Evolutionary conservation across 805 yeast species (phyloP).

Genomic region (Yarrowia yakushimensis): DNA sequence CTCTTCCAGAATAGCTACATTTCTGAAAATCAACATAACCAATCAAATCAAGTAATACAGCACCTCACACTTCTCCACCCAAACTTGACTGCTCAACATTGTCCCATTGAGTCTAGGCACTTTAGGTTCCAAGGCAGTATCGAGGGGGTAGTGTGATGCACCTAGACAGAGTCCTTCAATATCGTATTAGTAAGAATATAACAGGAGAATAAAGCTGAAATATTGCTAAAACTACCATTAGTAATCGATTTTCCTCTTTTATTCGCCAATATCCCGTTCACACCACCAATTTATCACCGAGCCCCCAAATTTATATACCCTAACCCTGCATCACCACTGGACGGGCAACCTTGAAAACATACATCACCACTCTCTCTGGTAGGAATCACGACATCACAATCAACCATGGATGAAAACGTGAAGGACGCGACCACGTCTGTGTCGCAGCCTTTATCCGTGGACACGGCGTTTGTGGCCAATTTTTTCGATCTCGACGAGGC

Average conservation of each 20-base stretch:
- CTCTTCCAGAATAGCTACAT: neutral
- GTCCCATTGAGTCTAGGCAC: neutral
- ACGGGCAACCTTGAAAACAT: conserved; percentile 18
- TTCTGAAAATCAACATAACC: no score
- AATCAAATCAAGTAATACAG: no score
- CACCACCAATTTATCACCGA: no score
- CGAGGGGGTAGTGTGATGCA: neutral
- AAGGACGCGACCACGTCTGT: neutral
- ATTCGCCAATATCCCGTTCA: neutral
- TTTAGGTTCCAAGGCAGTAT: neutral
- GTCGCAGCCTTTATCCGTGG: neutral
- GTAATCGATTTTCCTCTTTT: neutral
- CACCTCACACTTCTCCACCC: neutral
- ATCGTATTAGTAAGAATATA: neutral
- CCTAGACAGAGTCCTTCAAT: neutral
- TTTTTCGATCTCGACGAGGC: conserved; percentile 2
- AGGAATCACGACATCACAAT: neutral
- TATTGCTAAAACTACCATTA: no score
- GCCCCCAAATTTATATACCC: neutral
- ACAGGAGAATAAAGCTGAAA: neutral
- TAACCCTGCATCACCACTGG: conserved; percentile 6
- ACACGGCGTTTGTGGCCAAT: conserved; percentile 5
- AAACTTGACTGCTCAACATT: neutral
- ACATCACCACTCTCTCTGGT: neutral
- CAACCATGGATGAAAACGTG: conserved; percentile 8